Conservation (phyloP, 176 grass and related monocot genomes). For the Paspalum notatum region DNA sequence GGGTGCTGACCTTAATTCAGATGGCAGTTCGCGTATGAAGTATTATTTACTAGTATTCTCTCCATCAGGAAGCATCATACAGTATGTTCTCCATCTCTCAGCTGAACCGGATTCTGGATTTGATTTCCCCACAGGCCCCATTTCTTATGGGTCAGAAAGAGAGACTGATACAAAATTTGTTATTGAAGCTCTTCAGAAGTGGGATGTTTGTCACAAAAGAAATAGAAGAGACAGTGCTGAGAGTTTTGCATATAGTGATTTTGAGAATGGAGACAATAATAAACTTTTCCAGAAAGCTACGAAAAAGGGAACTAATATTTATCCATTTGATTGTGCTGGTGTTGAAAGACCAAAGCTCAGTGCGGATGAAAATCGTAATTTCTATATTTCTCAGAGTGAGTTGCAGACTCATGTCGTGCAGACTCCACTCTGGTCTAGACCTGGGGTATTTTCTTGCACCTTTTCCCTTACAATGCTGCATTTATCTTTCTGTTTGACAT, state of each 20-base stretch:
- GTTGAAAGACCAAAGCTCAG: conserved; percentile 42
- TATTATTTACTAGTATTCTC: conserved; percentile 88
- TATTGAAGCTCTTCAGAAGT: conserved; percentile 92
- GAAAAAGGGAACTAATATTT: conserved; percentile 58
- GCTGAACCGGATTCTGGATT: conserved; percentile 47
- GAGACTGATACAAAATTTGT: conserved; percentile 70
- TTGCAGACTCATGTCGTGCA: conserved; percentile 73
- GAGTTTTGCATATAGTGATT: conserved; percentile 67
- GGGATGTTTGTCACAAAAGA: conserved; percentile 92
- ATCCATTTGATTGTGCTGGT: conserved; percentile 39
- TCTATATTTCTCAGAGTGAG: conserved; percentile 87
- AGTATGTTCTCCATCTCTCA: conserved; percentile 76
- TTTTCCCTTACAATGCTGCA: conserved; percentile 4
- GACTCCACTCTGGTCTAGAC: conserved; percentile 77
- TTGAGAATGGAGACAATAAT: conserved; percentile 63
- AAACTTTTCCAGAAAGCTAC: conserved; percentile 67
- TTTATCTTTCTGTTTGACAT: conserved; percentile 38
- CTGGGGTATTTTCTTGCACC: conserved; percentile 63
- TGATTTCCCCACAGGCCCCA: conserved; percentile 42
- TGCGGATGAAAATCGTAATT: conserved; percentile 68
- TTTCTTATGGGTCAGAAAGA: conserved; percentile 54
- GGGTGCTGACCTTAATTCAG: conserved; percentile 32
- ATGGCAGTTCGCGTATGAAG: conserved; percentile 54
- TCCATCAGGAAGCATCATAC: conserved; percentile 85
- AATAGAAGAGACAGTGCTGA: conserved; percentile 72